Base-by-base conservation (phyloP, 2,329 filamentous ascomycete species). In the Dactylellina drechsleri region DNA sequence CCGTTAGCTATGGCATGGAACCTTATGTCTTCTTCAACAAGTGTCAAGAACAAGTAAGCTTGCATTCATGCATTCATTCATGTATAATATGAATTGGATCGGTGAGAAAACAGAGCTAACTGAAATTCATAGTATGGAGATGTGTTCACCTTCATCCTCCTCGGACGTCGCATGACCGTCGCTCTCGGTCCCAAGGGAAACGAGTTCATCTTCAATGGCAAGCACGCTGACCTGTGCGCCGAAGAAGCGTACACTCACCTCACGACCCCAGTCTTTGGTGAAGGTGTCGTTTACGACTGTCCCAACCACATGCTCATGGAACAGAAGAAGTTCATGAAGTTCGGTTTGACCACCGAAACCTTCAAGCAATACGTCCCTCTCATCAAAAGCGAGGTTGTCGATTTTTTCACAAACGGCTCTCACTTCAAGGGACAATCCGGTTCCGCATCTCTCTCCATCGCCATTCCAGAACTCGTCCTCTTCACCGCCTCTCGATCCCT, bases 1-100 rank as follows among this genome's bases (percentile, higher is more conserved):
- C 95, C 76, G 85, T 98, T 80, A 91, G 88, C 52, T 99, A 98
- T 83, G 95, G 95, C 82, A 97, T 97, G 83, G 92, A 98, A 80
- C 94, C 94, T 13, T 93, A 92, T 80, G 85, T 85, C 61, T 98
- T 97, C 86, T 97, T 97, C 85, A 85, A 86, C 74, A 79, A 85
- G 79, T 87, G 89, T 83, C 87, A 89, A 80, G 85, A 87, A 79
- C 95, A 96, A 90, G 91, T 93, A 31, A 57, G 66, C 26, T 56
- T 18, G 43, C 18, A 18, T 41, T 3, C 31, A 23, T 36, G 18
- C 54, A 28, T 36, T 47, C 4, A 10, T 20, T 20, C 4, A 36
- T 31, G 45, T 1, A 52, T n/a, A 23, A 28, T 23, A 10, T 31
- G 10, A 40, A 7, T 36, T 36, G 31, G 31, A 36, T 7, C 31